phyloP scores from a whole-genome alignment of 768 basidiomycete genomes.

The Suillus bovinus region DNA sequence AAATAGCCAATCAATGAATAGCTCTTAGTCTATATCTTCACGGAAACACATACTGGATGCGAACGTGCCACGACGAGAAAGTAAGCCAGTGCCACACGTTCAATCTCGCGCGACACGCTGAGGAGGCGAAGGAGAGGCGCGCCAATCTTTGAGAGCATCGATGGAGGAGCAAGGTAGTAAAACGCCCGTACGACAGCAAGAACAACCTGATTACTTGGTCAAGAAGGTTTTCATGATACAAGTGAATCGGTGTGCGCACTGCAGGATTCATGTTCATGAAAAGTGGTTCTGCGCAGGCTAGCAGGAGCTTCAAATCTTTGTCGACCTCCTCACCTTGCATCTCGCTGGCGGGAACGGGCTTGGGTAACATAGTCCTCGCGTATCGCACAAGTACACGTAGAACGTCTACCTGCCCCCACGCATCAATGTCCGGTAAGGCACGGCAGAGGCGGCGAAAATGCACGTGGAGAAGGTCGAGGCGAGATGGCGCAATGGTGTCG shows the following conservation, averaged over 20 bases:
- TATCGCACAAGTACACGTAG: conserved; percentile 81
- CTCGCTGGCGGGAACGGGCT: conserved; percentile 44
- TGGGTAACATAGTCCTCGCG: conserved; percentile 77
- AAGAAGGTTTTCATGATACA: neutral
- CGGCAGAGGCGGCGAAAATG: conserved; percentile 86
- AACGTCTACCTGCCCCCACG: conserved; percentile 91
- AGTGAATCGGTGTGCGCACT: conserved; percentile 43
- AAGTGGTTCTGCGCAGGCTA: conserved; percentile 71
- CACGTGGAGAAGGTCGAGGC: conserved; percentile 83
- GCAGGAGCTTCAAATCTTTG: conserved; percentile 71
- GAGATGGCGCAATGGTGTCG: conserved; percentile 80
- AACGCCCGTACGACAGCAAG: conserved; percentile 72
- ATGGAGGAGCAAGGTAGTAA: conserved; percentile 69
- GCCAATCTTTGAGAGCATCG: conserved; percentile 56
- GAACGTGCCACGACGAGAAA: conserved; percentile 62
- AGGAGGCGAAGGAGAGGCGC: conserved; percentile 76
- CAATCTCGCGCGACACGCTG: conserved; percentile 66
- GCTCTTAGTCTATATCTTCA: no score
- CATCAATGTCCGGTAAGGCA: conserved; percentile 88
- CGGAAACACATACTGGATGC: conserved; percentile 56
- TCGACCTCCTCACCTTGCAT: conserved; percentile 66
- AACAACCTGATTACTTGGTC: conserved; percentile 58
- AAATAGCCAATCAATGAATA: neutral
- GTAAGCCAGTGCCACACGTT: conserved; percentile 74
- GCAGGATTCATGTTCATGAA: conserved; percentile 88